These are phyloP conservation scores for Buxus sempervirens DNA, from an alignment of 164 flowering plant species.

Conservation along the genomic window DNA sequence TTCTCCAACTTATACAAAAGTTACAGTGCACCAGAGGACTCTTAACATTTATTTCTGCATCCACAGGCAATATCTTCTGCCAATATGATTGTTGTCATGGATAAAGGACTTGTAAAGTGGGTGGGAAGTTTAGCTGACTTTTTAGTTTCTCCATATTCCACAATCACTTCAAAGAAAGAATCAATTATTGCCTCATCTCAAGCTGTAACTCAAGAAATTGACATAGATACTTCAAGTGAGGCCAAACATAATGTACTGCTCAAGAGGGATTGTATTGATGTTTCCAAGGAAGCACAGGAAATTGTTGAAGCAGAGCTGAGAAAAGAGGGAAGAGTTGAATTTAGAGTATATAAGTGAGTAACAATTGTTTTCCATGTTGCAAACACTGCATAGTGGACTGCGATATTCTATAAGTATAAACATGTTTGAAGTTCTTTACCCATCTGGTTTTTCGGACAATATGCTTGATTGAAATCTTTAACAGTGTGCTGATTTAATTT, in stretches of 20 bases:
- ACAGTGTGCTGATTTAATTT: constrained; percentile 5
- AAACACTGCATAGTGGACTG: not conserved
- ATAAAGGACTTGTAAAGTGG: constrained; percentile 76
- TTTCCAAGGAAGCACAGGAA: constrained; percentile 36
- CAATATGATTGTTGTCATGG: constrained; percentile 76
- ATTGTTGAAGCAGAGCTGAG: constrained; percentile 55
- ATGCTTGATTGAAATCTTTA: not conserved
- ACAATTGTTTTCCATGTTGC: not conserved
- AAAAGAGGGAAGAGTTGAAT: constrained; percentile 81
- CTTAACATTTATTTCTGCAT: not conserved
- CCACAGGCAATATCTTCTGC: constrained; percentile 80
- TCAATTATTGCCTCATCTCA: constrained; percentile 24
- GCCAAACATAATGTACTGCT: constrained; percentile 10
- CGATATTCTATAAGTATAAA: not conserved
- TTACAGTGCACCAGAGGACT: not conserved
- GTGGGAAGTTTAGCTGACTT: constrained; percentile 60
- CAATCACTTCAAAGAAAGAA: constrained; percentile 33
- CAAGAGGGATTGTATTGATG: constrained; percentile 23
- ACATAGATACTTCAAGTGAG: constrained; percentile 14
- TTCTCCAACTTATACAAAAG: not conserved
- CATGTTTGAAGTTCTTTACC: not conserved
- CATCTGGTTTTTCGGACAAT: not conserved
- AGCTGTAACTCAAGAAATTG: constrained; percentile 19
- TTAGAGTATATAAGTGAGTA: constrained; percentile 68
- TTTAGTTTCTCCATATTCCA: constrained; percentile 37